A percentile compares a stretch with the other conserved stretches of the same genome.
These are phyloP conservation scores for Rugonectria rugulosa DNA, from an alignment of 2,329 filamentous ascomycete genomes.

Conservation along the genomic window DNA sequence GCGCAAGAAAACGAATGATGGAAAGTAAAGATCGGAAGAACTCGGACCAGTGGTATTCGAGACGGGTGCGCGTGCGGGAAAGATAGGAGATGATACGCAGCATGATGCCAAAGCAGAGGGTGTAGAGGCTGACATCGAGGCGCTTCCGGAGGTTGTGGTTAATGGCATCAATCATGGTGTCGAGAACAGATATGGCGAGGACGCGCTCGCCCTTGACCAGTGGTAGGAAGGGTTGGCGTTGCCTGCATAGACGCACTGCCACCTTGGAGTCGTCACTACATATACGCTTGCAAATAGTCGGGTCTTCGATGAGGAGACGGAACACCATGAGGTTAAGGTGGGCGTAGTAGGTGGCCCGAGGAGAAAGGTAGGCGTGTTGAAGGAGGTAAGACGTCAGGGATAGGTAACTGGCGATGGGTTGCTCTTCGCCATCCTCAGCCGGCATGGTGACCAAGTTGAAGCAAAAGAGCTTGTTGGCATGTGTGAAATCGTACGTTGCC, in stretches of 20 bases:
- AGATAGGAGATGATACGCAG: conserved; percentile 85
- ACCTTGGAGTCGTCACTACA: conserved; percentile 81
- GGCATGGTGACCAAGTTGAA: conserved; percentile 75
- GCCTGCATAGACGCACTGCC: conserved; percentile 83
- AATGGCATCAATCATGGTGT: conserved; percentile 88
- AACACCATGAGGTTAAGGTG: conserved; percentile 86
- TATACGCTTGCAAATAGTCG: conserved; percentile 80
- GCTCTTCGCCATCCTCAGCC: conserved; percentile 70
- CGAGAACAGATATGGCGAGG: conserved; percentile 78
- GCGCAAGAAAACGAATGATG: conserved; percentile 88
- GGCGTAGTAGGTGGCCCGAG: conserved; percentile 80
- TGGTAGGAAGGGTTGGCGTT: conserved; percentile 86
- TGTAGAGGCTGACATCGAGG: conserved; percentile 86
- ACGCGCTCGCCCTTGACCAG: conserved; percentile 75
- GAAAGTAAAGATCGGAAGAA: conserved; percentile 90
- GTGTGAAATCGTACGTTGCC: conserved; percentile 89
- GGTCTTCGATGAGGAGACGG: conserved; percentile 87
- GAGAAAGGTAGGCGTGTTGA: conserved; percentile 88
- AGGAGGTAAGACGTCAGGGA: conserved; percentile 92
- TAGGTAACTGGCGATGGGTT: conserved; percentile 81
- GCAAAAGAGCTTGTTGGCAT: conserved; percentile 95
- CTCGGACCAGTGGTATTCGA: conserved; percentile 93
- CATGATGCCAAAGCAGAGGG: conserved; percentile 80
- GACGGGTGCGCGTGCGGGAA: conserved; percentile 79
- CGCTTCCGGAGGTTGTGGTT: conserved; percentile 91